These are phyloP conservation scores for Fusarium sp. DNA, from an alignment of 2,329 filamentous ascomycete genomes.

Conservation along the genomic window DNA sequence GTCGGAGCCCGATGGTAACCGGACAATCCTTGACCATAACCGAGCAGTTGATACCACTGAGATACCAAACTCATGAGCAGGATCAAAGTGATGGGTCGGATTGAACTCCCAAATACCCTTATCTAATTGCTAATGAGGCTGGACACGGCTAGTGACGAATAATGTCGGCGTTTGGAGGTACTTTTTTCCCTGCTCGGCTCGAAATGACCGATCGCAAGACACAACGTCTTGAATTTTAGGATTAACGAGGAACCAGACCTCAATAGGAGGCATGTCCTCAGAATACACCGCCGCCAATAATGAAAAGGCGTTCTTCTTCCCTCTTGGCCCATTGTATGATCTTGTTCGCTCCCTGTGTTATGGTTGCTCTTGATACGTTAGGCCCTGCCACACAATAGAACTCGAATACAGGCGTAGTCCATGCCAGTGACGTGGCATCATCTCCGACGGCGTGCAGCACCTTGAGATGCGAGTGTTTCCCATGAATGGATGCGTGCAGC, in stretches of 20 bases:
- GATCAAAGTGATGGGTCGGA: conserved; percentile 22
- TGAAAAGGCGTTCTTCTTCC: conserved; percentile 95
- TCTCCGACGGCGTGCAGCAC: conserved; percentile 83
- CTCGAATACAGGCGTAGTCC: conserved; percentile 92
- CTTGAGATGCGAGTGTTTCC: conserved; percentile 85
- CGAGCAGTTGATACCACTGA: conserved; percentile 34
- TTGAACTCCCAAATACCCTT: conserved; percentile 7
- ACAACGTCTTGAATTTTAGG: conserved; percentile 38
- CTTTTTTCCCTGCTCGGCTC: conserved; percentile 32
- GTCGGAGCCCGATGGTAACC: conserved; percentile 31
- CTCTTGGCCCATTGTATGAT: conserved; percentile 91
- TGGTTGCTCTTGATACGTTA: conserved; percentile 70
- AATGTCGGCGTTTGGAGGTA: conserved; percentile 46
- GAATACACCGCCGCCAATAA: conserved; percentile 95
- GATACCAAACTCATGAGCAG: conserved; percentile 29
- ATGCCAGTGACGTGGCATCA: conserved; percentile 85
- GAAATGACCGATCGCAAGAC: conserved; percentile 33
- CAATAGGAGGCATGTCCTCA: conserved; percentile 50
- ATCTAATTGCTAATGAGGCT: conserved; percentile 25
- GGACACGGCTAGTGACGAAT: conserved; percentile 41
- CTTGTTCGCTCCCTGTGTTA: conserved; percentile 89
- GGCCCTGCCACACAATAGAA: conserved; percentile 94
- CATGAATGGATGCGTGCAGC: conserved; percentile 87
- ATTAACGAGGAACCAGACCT: conserved; percentile 40
- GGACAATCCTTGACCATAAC: conserved; percentile 17